Evolutionary conservation across 306 rosid species (phyloP).

Genomic region (Ammopiptanthus mongolicus): DNA sequence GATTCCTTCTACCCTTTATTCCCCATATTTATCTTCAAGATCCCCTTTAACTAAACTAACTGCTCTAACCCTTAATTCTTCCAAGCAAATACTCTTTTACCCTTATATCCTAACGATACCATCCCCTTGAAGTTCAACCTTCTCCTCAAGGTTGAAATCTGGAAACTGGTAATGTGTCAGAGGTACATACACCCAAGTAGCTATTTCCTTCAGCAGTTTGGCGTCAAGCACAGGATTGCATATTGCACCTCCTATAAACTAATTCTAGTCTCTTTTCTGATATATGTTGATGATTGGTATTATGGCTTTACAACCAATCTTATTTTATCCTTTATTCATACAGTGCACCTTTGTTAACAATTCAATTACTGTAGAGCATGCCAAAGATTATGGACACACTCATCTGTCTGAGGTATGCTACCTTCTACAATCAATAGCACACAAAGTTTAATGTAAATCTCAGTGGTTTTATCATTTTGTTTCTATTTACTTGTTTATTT

Average conservation of each 20-base stretch:
- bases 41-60: too few species aligned
- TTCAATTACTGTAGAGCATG: conserved; percentile 68
- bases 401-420: conserved; percentile 75
- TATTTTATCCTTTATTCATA: background rate
- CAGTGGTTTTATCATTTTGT: background rate
- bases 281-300: background rate
- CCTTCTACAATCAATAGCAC: background rate
- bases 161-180: too few species aligned
- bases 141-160: too few species aligned
- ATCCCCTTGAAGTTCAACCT: too few species aligned
- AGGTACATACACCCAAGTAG: too few species aligned
- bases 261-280: background rate
- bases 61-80: too few species aligned
- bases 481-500: background rate
- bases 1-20: too few species aligned
- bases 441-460: background rate
- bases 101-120: too few species aligned
- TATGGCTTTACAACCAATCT: background rate
- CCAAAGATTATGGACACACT: conserved; percentile 83
- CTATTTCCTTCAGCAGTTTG: too few species aligned
- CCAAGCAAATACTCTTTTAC: too few species aligned
- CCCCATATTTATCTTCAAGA: too few species aligned
- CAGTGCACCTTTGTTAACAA: conserved; percentile 79
- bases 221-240: too few species aligned
- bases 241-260: background rate